Evolutionary conservation across 345 rosid species (phyloP).

Genomic region (Carallia brachiata): DNA sequence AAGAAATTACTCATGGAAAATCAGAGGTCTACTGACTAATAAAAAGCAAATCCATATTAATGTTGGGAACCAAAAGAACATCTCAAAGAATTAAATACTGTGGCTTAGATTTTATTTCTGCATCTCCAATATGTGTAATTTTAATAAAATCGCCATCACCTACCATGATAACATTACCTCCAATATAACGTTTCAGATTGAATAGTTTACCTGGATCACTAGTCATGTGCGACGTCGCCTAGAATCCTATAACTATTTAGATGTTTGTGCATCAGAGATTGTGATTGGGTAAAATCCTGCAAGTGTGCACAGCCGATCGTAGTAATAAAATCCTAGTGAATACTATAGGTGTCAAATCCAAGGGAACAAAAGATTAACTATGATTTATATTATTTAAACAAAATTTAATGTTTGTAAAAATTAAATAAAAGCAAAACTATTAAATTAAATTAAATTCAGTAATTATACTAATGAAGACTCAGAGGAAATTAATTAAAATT

Average conservation of each 20-base stretch:
- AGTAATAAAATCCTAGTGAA: too few relatives aligned
- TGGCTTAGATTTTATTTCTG: too few relatives aligned
- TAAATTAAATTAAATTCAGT: too few relatives aligned
- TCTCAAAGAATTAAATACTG: constrained; percentile 1
- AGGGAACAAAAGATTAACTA: too few relatives aligned
- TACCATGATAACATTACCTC: constrained; percentile 12
- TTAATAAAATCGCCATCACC: constrained; percentile 7
- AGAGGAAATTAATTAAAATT: too few relatives aligned
- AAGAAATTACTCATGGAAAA: not conserved
- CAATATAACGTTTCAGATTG: not conserved
- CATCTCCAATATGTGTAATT: not conserved
- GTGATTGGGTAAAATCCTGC: too few relatives aligned
- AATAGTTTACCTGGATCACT: not conserved
- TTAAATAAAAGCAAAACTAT: too few relatives aligned
- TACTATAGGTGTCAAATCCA: too few relatives aligned
- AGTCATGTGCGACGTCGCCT: not conserved
- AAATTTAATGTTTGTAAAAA: too few relatives aligned
- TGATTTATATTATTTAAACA: too few relatives aligned
- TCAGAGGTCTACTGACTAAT: constrained; percentile 9
- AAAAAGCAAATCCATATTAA: constrained; percentile 17
- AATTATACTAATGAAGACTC: too few relatives aligned
- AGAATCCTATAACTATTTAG: not conserved
- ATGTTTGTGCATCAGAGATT: not conserved
- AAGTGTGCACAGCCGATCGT: too few relatives aligned
- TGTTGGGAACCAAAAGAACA: constrained; percentile 10